Conservation (phyloP, 345 rosid species). For the Corchorus capsularis region DNA sequence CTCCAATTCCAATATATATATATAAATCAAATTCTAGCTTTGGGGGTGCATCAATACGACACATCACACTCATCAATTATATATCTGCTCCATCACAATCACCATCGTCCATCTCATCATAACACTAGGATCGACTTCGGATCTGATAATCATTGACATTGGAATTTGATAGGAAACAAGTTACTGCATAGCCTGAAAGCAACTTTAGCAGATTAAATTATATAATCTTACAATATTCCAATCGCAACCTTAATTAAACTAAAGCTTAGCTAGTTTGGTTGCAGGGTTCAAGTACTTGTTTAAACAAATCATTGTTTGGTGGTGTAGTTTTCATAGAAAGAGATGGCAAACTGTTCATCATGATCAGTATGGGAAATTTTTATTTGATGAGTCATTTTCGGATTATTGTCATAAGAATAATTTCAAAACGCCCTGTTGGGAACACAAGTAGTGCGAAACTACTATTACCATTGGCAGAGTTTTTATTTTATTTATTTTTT, state of each 20-base stretch:
- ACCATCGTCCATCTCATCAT: slow-evolving; percentile 4
- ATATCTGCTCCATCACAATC: background rate
- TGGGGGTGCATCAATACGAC: background rate
- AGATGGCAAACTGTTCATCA: background rate
- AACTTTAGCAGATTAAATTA: background rate
- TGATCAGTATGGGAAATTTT: background rate
- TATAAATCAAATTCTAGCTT: background rate
- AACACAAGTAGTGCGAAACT: background rate
- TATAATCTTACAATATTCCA: background rate
- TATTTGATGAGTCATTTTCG: background rate
- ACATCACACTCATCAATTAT: slow-evolving; percentile 7
- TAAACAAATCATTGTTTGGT: background rate
- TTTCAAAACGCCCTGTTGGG: background rate
- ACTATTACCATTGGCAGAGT: background rate
- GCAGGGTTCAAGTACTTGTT: background rate
- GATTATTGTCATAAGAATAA: background rate
- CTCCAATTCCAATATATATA: background rate
- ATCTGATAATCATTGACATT: background rate
- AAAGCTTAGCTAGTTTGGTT: background rate
- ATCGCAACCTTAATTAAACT: background rate
- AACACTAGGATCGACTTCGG: background rate
- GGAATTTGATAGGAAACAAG: background rate
- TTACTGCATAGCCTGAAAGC: background rate
- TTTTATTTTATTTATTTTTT: too few species aligned
- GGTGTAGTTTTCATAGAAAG: background rate